Evolutionary conservation across 176 grass and related monocot species (phyloP).

Genomic region (Juncus effusus): DNA sequence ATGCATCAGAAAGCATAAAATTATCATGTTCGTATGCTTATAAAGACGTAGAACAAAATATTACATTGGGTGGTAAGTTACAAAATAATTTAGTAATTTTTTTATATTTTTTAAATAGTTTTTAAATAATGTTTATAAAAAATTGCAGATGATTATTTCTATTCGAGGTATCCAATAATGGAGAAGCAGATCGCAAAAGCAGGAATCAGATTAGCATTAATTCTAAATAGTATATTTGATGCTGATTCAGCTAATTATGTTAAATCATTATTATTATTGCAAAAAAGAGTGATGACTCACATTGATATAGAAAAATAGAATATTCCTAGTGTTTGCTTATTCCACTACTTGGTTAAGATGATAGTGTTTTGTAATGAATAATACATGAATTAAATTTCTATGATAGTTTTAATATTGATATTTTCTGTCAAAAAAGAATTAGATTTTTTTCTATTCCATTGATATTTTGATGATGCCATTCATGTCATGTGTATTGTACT

Average conservation of each 20-base stretch:
- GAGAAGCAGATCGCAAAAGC: constrained; percentile 76
- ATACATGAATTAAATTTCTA: too few relatives aligned
- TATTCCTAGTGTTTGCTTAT: too few relatives aligned
- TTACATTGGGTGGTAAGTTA: constrained; percentile 54
- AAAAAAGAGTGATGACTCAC: constrained; percentile 26
- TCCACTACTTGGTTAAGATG: too few relatives aligned
- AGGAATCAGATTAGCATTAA: constrained; percentile 64
- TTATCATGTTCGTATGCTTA: constrained; percentile 81
- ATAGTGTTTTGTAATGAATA: too few relatives aligned
- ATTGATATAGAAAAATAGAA: constrained; percentile 9
- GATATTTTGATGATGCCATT: too few relatives aligned
- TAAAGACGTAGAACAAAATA: constrained; percentile 71
- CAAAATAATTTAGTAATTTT: constrained; percentile 1
- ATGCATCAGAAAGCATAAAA: constrained; percentile 71
- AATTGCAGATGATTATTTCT: constrained; percentile 90
- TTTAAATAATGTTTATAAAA: background rate
- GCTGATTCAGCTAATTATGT: constrained; percentile 27
- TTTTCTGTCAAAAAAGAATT: too few relatives aligned
- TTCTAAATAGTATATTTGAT: constrained; percentile 82
- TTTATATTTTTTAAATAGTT: background rate
- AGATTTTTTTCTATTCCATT: too few relatives aligned
- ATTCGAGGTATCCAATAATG: constrained; percentile 69
- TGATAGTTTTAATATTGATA: too few relatives aligned
- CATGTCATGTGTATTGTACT: too few relatives aligned
- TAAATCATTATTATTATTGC: constrained; percentile 24